These are phyloP conservation scores for Xerophyta viscosa DNA, from an alignment of 106 monocot species.

Conservation along the genomic window DNA sequence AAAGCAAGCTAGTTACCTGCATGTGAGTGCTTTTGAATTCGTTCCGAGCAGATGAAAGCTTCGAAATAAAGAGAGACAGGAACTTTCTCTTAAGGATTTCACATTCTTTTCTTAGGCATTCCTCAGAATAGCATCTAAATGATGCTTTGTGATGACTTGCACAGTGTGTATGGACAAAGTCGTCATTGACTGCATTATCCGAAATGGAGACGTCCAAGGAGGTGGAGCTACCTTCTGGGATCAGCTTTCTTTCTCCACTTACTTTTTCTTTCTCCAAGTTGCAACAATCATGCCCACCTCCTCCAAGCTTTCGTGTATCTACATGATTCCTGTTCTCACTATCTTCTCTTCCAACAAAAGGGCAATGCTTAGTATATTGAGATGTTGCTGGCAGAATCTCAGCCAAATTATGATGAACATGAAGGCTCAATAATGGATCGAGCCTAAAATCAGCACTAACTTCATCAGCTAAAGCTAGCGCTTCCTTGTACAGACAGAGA, in stretches of 20 bases:
- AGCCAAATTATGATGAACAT: slow-evolving; percentile 85
- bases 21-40: slow-evolving; percentile 51
- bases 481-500: slow-evolving; percentile 72
- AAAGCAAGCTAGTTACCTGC: slow-evolving; percentile 37
- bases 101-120: slow-evolving; percentile 55
- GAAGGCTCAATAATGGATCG: slow-evolving; percentile 88
- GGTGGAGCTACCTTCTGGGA: no score
- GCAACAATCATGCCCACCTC: slow-evolving; percentile 19
- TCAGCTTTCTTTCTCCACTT: slow-evolving; percentile 5
- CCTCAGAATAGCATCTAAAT: slow-evolving; percentile 32
- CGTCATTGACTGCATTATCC: slow-evolving; percentile 3
- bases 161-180: slow-evolving; percentile 9
- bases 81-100: slow-evolving; percentile 68
- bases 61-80: slow-evolving; percentile 56
- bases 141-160: slow-evolving; percentile 18
- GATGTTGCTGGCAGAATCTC: slow-evolving; percentile 43
- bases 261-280: slow-evolving; percentile 51
- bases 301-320: slow-evolving; percentile 14
- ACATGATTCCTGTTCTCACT: slow-evolving; percentile 20
- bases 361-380: slow-evolving; percentile 26
- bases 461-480: slow-evolving; percentile 58
- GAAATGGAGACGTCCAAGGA: neutral
- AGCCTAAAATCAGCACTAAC: slow-evolving; percentile 64
- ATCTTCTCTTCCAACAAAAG: slow-evolving; percentile 8
- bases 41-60: slow-evolving; percentile 55